Conservation (phyloP, 2,329 filamentous ascomycete species). For the Pleoardoris graminearum region DNA sequence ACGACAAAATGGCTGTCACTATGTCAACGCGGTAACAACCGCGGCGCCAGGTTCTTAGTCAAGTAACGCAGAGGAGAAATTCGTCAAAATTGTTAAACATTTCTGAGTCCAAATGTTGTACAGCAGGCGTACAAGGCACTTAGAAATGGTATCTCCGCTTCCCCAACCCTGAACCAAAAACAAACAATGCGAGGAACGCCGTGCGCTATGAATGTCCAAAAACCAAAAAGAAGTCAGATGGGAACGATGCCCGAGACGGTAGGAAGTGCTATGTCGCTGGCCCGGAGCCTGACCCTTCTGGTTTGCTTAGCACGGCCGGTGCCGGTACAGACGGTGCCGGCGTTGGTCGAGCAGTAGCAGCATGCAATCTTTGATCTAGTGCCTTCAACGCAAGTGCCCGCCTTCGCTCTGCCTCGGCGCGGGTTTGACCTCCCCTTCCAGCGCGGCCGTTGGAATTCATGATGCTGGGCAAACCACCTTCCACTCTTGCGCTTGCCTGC, state of each 20-base stretch:
- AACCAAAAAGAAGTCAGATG: not conserved
- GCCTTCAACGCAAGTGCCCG: conserved; percentile 88
- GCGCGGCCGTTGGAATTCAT: conserved; percentile 55
- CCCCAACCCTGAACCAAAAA: not conserved
- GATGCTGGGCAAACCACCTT: conserved; percentile 63
- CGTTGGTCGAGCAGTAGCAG: conserved; percentile 63
- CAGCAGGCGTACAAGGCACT: conserved; percentile 5
- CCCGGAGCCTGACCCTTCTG: conserved; percentile 42
- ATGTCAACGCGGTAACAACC: too few species aligned
- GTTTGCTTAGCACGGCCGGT: conserved; percentile 39
- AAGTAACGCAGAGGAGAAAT: not conserved
- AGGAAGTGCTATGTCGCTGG: not conserved
- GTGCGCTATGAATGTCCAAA: conserved; percentile 12
- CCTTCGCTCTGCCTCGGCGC: conserved; percentile 89
- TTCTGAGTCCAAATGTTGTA: not conserved
- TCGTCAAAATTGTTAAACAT: not conserved
- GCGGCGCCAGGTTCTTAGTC: too few species aligned
- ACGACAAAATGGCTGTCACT: not conserved
- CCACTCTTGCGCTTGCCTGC: conserved; percentile 67
- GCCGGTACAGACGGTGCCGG: conserved; percentile 49
- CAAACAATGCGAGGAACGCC: conserved; percentile 6
- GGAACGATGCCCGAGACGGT: not conserved
- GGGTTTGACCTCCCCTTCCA: conserved; percentile 63
- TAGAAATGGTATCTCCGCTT: conserved; percentile 13
- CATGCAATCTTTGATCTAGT: conserved; percentile 86